Conservation (phyloP, 2,329 filamentous ascomycete genomes). For the Aspergillus cejpii region DNA sequence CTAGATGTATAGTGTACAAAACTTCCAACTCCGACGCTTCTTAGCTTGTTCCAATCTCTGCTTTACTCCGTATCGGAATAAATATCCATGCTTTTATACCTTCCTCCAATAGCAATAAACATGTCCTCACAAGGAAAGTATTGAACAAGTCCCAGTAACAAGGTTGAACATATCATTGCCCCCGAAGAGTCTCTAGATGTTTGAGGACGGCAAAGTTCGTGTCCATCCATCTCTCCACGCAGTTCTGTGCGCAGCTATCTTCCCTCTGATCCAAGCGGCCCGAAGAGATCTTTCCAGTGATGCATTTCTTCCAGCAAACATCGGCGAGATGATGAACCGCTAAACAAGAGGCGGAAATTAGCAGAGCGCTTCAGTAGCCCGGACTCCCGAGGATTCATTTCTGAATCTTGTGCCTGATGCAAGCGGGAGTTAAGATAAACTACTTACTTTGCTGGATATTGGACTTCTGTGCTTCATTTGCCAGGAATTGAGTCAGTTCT, state of each 20-base stretch:
- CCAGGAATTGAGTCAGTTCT: slow-evolving; percentile 79
- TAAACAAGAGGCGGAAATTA: slow-evolving; percentile 25
- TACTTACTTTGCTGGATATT: slow-evolving; percentile 47
- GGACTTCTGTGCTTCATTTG: slow-evolving; percentile 77
- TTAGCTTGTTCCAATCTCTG: too few relatives aligned
- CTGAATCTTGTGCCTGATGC: neutral
- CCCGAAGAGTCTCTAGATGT: slow-evolving; percentile 64
- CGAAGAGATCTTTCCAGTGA: slow-evolving; percentile 65
- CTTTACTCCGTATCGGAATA: too few relatives aligned
- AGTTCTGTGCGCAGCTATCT: slow-evolving; percentile 81
- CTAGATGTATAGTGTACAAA: too few relatives aligned
- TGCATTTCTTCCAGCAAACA: slow-evolving; percentile 92
- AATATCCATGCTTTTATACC: too few relatives aligned
- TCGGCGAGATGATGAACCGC: slow-evolving; percentile 64
- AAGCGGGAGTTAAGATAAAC: neutral
- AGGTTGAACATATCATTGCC: slow-evolving; percentile 23
- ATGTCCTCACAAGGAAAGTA: slow-evolving; percentile 6
- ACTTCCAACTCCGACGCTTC: too few relatives aligned
- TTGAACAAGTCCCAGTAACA: slow-evolving; percentile 4
- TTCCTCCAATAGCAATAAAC: neutral
- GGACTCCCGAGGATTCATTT: neutral
- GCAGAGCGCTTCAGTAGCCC: neutral
- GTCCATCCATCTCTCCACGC: slow-evolving; percentile 89
- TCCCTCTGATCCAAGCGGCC: slow-evolving; percentile 69
- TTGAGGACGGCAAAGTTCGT: slow-evolving; percentile 76